A percentile compares a stretch with the other conserved stretches of the same genome.
phyloP scores from a whole-genome alignment of 129 eudicot species.

The Tagetes erecta region DNA sequence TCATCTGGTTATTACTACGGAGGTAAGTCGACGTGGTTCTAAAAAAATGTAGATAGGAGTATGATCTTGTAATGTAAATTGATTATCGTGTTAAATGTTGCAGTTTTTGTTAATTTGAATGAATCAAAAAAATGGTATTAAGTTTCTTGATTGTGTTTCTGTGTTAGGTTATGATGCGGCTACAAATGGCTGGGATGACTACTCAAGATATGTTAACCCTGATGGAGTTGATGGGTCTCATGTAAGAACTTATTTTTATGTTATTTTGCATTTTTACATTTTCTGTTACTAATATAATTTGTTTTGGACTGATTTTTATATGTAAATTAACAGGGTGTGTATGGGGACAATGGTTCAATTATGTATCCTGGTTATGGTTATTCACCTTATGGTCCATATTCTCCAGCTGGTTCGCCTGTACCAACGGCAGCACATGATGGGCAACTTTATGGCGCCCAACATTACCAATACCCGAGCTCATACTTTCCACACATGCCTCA shows the following conservation, averaged over 20 bases:
- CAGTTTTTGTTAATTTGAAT: background rate
- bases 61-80: background rate
- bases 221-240: constrained; percentile 68
- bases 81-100: background rate
- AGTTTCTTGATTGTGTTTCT: background rate
- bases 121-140: background rate
- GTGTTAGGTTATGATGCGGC: constrained; percentile 55
- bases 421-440: constrained; percentile 67
- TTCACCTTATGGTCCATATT: constrained; percentile 64
- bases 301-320: background rate
- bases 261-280: background rate
- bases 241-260: constrained; percentile 35
- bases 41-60: background rate
- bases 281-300: background rate
- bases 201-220: constrained; percentile 49
- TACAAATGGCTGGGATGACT: constrained; percentile 74
- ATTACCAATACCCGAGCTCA: constrained; percentile 65
- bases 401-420: constrained; percentile 67
- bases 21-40: constrained; percentile 21
- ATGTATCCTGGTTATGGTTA: constrained; percentile 77
- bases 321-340: constrained; percentile 45
- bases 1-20: constrained; percentile 62
- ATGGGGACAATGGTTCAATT: constrained; percentile 66
- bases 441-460: constrained; percentile 70
- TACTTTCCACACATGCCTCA: constrained; percentile 53